phyloP scores from a whole-genome alignment of 208 protist genomes.

The Wallacemonas rigidus region DNA sequence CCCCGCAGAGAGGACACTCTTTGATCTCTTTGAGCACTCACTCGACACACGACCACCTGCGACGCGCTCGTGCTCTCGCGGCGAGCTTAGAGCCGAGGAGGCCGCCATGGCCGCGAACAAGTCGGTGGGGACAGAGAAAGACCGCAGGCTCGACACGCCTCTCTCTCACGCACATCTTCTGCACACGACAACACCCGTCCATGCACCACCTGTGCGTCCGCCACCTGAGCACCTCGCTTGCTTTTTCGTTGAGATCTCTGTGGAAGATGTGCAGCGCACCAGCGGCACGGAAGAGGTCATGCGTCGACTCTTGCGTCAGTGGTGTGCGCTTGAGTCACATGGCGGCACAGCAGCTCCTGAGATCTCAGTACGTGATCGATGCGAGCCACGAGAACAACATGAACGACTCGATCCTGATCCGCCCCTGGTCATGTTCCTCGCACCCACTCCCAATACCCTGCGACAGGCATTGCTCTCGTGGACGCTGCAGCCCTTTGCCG shows the following conservation, averaged over 20 bases:
- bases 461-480: slow-evolving; percentile 52
- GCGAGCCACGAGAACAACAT: too few species aligned
- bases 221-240: slow-evolving; percentile 23
- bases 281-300: slow-evolving; percentile 22
- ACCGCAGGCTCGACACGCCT: background rate
- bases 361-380: too few species aligned
- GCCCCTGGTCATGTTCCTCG: slow-evolving; percentile 38
- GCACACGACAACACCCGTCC: background rate
- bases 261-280: slow-evolving; percentile 2
- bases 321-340: slow-evolving; percentile 27
- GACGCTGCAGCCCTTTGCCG: slow-evolving; percentile 49
- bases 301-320: slow-evolving; percentile 32
- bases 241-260: slow-evolving; percentile 40
- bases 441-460: slow-evolving; percentile 26
- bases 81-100: too few species aligned
- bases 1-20: background rate
- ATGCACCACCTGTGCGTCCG: background rate
- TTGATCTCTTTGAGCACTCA: background rate
- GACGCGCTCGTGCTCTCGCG: too few species aligned
- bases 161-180: background rate
- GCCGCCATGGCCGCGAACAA: too few species aligned
- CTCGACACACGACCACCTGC: background rate
- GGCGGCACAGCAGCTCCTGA: background rate
- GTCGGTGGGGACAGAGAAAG: background rate
- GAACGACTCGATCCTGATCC: too few species aligned